phyloP scores from a whole-genome alignment of 352 stramenopile species.

The Hyphochytrium catenoides region DNA sequence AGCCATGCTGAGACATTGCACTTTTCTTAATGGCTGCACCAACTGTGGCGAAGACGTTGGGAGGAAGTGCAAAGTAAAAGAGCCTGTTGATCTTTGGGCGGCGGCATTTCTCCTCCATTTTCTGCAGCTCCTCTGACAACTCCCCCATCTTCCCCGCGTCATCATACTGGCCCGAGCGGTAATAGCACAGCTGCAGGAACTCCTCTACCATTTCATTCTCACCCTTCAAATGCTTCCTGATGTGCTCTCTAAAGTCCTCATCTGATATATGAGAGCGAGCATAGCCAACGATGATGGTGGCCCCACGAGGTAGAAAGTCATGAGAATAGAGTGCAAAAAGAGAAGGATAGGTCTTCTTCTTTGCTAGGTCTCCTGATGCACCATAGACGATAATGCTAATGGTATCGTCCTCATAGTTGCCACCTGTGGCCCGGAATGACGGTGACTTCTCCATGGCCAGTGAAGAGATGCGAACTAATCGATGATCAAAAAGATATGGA shows the following conservation, averaged over 20 bases:
- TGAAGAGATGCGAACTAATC: no score
- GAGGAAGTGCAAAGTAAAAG: constrained; percentile 93
- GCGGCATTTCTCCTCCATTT: constrained; percentile 24
- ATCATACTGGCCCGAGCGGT: constrained; percentile 49
- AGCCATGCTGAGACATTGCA: constrained; percentile 61
- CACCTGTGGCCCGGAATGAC: constrained; percentile 12
- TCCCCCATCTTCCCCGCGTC: constrained; percentile 41
- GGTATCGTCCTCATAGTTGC: constrained; percentile 31
- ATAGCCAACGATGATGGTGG: constrained; percentile 60
- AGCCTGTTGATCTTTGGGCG: constrained; percentile 38
- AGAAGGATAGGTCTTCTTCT: constrained; percentile 75
- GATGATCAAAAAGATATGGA: no score
- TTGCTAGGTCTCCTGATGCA: constrained; percentile 58
- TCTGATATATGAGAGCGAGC: constrained; percentile 48
- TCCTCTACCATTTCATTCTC: constrained; percentile 29
- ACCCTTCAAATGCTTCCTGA: constrained; percentile 32
- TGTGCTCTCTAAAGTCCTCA: constrained; percentile 47
- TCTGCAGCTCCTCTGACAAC: constrained; percentile 38
- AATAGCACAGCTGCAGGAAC: constrained; percentile 43
- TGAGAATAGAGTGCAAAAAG: constrained; percentile 58
- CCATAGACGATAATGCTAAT: constrained; percentile 61
- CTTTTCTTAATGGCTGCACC: constrained; percentile 71
- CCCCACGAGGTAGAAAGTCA: constrained; percentile 45
- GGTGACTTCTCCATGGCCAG: no score
- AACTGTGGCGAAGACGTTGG: constrained; percentile 82